phyloP scores from a whole-genome alignment of 75 land plant species.

The Isoetes taiwanensis region DNA sequence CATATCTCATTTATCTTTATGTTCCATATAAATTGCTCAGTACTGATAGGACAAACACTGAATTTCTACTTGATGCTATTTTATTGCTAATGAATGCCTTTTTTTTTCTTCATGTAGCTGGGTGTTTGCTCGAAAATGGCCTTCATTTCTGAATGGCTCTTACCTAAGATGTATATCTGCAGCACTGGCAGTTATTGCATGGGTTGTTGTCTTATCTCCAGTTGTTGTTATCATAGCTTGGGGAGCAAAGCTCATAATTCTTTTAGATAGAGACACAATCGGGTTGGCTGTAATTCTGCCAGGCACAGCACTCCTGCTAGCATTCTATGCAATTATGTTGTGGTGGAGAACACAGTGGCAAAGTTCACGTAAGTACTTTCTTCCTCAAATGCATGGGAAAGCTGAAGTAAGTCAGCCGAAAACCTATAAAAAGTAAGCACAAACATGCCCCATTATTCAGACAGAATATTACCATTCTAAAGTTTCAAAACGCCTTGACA shows the following conservation, averaged over 20 bases:
- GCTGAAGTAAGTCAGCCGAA: neutral
- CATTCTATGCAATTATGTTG: conserved; percentile 94
- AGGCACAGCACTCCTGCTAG: conserved; percentile 73
- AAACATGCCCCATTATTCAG: no score
- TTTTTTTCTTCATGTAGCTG: conserved; percentile 50
- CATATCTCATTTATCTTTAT: no score
- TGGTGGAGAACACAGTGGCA: conserved; percentile 99
- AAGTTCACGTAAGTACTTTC: conserved; percentile 76
- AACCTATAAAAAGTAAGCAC: no score
- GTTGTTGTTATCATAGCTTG: conserved; percentile 57
- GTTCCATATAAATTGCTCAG: no score
- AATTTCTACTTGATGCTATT: no score
- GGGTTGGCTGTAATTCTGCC: conserved; percentile 94
- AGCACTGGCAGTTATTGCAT: conserved; percentile 45
- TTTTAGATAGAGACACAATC: conserved; percentile 60
- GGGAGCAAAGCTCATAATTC: conserved; percentile 62
- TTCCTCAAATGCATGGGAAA: neutral
- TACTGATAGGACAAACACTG: no score
- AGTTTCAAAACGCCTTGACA: no score
- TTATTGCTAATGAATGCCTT: neutral
- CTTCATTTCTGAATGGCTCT: conserved; percentile 53
- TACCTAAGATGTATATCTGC: conserved; percentile 45
- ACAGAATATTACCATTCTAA: no score
- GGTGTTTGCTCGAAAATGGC: conserved; percentile 98
- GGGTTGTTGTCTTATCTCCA: conserved; percentile 85